Evolutionary conservation across 1,284 basidiomycete species (phyloP), one percentile per base, ranked within the genome.

Genomic region (Fomitopsis palustris): DNA sequence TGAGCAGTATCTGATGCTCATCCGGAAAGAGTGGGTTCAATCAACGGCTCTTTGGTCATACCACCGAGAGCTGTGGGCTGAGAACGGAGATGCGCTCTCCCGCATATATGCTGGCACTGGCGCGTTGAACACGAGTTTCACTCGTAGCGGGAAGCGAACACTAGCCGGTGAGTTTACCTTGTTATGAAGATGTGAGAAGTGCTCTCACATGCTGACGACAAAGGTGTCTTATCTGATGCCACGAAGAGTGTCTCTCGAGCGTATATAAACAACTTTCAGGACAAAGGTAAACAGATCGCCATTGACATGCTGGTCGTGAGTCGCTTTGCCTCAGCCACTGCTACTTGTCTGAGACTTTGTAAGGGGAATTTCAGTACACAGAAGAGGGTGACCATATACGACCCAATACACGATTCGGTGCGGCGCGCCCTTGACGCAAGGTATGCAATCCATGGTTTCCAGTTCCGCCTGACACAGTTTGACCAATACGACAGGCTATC

Each of bases 181-280:
- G 31, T 10, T 12, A 5, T 27, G 29, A 2, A 33, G 17, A 9
- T 17, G 8, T 7, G 6, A 9, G 19, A 33, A 3, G 16, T 21
- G 8, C 41, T 31, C 52, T 25, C 27, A 39, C 41, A 25, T 41
- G 47, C 43, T 55, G 25, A 49, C 27, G n/a, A n/a, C n/a, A n/a
- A 65, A 81, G 94, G 95, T 33, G 82, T 97, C 29, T 75, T 99
- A 23, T 95, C 94, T 19, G 95, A 99, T 75, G 96, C 96, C 4
- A 97, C 95, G 2, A 99, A 99, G 74, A 96, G 94, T 68, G 93
- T 97, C 21, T 90, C 87, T 16, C 84, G 95, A 59, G 95, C 96
- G 57, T 98, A 98, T 70, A 97, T 98, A 72, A 97, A 96, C 73
- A 98, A 98, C 71, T 98, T 99, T 72, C 93, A 96, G 66, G 97